Evolutionary conservation across 768 basidiomycete genomes (phyloP).

Genomic region (Panus rudis): DNA sequence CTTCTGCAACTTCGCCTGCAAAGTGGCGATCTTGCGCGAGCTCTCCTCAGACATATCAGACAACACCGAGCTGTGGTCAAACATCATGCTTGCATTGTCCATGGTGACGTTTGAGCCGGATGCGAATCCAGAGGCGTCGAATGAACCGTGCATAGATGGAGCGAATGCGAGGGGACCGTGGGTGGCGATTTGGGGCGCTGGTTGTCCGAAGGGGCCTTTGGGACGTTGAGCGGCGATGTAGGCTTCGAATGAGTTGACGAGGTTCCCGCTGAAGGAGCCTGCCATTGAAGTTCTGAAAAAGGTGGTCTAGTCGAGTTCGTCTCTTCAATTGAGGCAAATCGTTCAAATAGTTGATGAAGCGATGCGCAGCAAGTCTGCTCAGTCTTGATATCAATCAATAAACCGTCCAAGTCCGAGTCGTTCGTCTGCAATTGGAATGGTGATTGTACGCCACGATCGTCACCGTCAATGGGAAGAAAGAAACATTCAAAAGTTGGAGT

Average conservation of each 20-base stretch:
- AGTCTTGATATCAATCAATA: too few relatives aligned
- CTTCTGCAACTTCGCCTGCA: conserved; percentile 79
- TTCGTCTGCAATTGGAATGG: too few relatives aligned
- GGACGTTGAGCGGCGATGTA: conserved; percentile 6
- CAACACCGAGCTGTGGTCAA: too few relatives aligned
- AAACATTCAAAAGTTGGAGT: too few relatives aligned
- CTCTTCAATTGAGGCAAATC: too few relatives aligned
- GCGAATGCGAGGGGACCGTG: conserved; percentile 59
- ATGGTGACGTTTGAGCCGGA: conserved; percentile 23
- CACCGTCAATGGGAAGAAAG: too few relatives aligned
- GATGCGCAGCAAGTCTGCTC: too few relatives aligned
- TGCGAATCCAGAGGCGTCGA: conserved; percentile 19
- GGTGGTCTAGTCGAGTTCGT: too few relatives aligned
- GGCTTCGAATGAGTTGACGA: conserved; percentile 39
- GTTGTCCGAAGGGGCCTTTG: conserved; percentile 20
- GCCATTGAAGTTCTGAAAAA: too few relatives aligned
- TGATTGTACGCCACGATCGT: too few relatives aligned
- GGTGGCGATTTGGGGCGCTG: conserved; percentile 31
- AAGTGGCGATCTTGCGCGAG: conserved; percentile 53
- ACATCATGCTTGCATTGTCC: conserved; percentile 20
- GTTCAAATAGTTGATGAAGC: too few relatives aligned
- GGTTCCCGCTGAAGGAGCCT: conserved; percentile 51
- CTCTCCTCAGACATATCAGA: conserved; percentile 52
- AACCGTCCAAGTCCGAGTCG: too few relatives aligned
- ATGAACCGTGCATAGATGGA: conserved; percentile 49